Evolutionary conservation across 306 rosid genomes (phyloP).

Genomic region (Cucumis sativus): Cucumber_9930_V3 NC_026660.2:9539501-9540000

Average conservation of each 20-base stretch:
- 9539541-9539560: conserved; percentile 46
- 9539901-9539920: background rate
- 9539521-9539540: conserved; percentile 21
- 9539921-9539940: background rate
- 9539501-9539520: conserved; percentile 32
- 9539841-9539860: background rate
- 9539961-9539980: too few relatives aligned
- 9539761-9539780: background rate
- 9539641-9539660: background rate
- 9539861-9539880: background rate
- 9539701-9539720: background rate
- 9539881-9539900: background rate
- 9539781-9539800: background rate
- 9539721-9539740: background rate
- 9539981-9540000: background rate
- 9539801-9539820: background rate
- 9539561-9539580: conserved; percentile 45
- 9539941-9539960: too few relatives aligned
- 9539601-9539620: conserved; percentile 38
- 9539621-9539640: conserved; percentile 33
- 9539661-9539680: background rate
- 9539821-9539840: background rate
- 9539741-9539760: background rate
- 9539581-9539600: conserved; percentile 71
- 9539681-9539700: background rate